phyloP scores from a whole-genome alignment of 1,284 basidiomycete species.

The Porodaedalea pini region DNA sequence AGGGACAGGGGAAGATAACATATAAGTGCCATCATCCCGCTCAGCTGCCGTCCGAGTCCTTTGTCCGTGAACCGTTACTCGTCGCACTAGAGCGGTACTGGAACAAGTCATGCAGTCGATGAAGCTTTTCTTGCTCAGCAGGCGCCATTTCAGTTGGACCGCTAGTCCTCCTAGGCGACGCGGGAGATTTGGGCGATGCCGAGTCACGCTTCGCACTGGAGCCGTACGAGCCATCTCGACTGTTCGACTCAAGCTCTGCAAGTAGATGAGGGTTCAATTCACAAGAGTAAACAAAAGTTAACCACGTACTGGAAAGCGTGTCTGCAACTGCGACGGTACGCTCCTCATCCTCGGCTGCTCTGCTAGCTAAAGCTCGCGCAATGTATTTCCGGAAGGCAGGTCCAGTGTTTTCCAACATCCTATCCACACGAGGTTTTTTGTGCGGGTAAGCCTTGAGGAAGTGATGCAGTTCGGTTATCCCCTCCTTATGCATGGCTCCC shows the following conservation, averaged over 20 bases:
- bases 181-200: slow-evolving; percentile 22
- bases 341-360: slow-evolving; percentile 83
- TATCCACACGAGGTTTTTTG: slow-evolving; percentile 81
- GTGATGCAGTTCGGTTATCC: slow-evolving; percentile 93
- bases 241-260: slow-evolving; percentile 60
- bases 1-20: background rate
- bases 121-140: slow-evolving; percentile 59
- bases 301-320: slow-evolving; percentile 67
- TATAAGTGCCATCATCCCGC: background rate
- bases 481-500: slow-evolving; percentile 80
- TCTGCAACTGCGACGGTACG: slow-evolving; percentile 71
- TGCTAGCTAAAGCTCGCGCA: slow-evolving; percentile 73
- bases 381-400: slow-evolving; percentile 84
- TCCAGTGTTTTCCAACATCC: slow-evolving; percentile 78
- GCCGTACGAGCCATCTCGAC: slow-evolving; percentile 25
- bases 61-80: slow-evolving; percentile 45
- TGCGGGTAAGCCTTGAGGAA: slow-evolving; percentile 92
- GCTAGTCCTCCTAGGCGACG: slow-evolving; percentile 26
- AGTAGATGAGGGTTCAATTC: slow-evolving; percentile 28
- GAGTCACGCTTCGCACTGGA: slow-evolving; percentile 20
- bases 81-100: slow-evolving; percentile 72
- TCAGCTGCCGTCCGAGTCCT: slow-evolving; percentile 21
- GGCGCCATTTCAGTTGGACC: slow-evolving; percentile 33
- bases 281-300: slow-evolving; percentile 15
- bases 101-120: slow-evolving; percentile 74